Percentiles rank a stretch among this genome's conserved stretches.
Evolutionary conservation across 1,139 yeast species (phyloP).

Genomic region (Sugiyamaella castrensis): DNA sequence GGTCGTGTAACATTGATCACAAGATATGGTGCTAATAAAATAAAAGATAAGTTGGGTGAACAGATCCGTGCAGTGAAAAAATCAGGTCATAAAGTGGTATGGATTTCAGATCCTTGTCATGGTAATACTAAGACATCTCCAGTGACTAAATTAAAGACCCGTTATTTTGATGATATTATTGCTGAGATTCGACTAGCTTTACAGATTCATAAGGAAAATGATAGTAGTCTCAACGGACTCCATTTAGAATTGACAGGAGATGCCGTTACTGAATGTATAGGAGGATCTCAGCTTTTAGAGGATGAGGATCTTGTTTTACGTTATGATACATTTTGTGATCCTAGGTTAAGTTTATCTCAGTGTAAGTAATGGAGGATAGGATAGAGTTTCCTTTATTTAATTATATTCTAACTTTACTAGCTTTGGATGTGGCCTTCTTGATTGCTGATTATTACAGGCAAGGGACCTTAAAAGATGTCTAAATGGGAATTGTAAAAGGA

Average conservation of each 20-base stretch:
- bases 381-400: neutral
- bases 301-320: slow-evolving; percentile 42
- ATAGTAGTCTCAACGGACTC: slow-evolving; percentile 40
- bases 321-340: slow-evolving; percentile 46
- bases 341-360: slow-evolving; percentile 42
- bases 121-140: slow-evolving; percentile 45
- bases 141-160: slow-evolving; percentile 41
- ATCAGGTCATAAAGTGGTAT: slow-evolving; percentile 43
- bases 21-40: slow-evolving; percentile 43
- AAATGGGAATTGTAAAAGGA: too few species aligned
- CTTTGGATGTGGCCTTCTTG: slow-evolving; percentile 44
- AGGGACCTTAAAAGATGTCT: slow-evolving; percentile 17
- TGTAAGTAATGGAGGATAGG: slow-evolving; percentile 22
- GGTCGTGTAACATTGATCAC: slow-evolving; percentile 45
- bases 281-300: slow-evolving; percentile 42
- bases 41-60: slow-evolving; percentile 37
- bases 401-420: slow-evolving; percentile 5
- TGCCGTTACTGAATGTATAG: slow-evolving; percentile 46
- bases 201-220: slow-evolving; percentile 37
- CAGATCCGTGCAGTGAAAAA: slow-evolving; percentile 42
- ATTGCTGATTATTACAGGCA: slow-evolving; percentile 39
- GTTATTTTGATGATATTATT: slow-evolving; percentile 45
- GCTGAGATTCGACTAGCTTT: slow-evolving; percentile 40
- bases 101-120: slow-evolving; percentile 46
- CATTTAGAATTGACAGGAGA: slow-evolving; percentile 47